Evolutionary conservation across 768 basidiomycete genomes (phyloP), one percentile per base, ranked within the genome.

Genomic region (Boletus coccyginus): DNA sequence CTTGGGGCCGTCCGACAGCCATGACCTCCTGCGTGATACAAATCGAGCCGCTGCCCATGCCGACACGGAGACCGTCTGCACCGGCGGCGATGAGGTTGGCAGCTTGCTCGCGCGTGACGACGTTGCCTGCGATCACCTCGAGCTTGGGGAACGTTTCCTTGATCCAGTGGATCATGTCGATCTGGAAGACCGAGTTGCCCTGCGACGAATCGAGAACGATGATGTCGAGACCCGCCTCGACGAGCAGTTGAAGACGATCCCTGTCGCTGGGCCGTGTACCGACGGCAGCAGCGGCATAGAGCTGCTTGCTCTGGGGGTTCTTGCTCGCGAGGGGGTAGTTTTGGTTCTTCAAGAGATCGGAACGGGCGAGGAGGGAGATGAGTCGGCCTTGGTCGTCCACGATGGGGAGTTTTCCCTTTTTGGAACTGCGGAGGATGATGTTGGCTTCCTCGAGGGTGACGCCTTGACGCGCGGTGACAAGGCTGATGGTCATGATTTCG

Each of bases 21-120:
- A 98, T 98, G 65, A 99, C 90, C 69, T 98, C 97, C 74, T 99
- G 97, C 7, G 97, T 99, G 75, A 99, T 99, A 71, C 97, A 99
- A 68, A 99, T 99, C 7, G 93, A 96, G 10, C 97, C 97, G 9
- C 89, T 92, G 38, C 97, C 97, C 97, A 99, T 99, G 41, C 97
- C 97, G 38, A 99, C 81, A 24, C 94, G 88, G 12, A 98, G 81
- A n/a, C 81, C 96, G 64, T 99, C 97, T 4, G 95, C 97, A 42
- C 97, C 97, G 3, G 94, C 95, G 10, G 81, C 86, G 62, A 99
- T 98, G 57, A 99, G 85, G 24, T 79, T 84, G 16, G 97, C 97
- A 1, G 97, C 96, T 70, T 98, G 97, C 68, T 97, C 95, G 55
- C 97, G 88, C 6, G 95, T 98, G 60, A 99, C 96, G 57, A 99